These are phyloP conservation scores for Glycine latifolia DNA, from an alignment of 306 rosid genomes.

Conservation along the genomic window DNA sequence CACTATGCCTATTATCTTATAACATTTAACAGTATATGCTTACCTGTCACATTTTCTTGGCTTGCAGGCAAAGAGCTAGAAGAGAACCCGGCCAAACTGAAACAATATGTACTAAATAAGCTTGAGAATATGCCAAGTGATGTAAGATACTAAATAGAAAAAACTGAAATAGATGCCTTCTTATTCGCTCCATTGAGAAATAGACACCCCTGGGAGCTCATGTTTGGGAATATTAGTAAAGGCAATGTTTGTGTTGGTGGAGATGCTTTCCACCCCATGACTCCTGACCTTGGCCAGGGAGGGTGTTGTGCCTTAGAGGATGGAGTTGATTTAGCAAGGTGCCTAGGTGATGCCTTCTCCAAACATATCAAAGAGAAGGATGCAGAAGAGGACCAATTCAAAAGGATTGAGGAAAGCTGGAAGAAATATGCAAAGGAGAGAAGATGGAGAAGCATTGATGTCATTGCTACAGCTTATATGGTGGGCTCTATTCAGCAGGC, in stretches of 20 bases:
- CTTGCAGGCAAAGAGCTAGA: conserved; percentile 55
- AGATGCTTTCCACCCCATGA: conserved; percentile 80
- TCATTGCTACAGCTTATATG: conserved; percentile 52
- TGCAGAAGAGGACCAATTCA: conserved; percentile 44
- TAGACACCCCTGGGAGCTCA: conserved; percentile 70
- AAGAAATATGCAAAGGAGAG: conserved; percentile 68
- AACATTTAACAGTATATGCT: too few relatives aligned
- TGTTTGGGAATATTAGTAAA: conserved; percentile 68
- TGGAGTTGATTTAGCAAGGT: conserved; percentile 68
- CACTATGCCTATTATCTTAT: too few relatives aligned
- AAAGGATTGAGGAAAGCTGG: conserved; percentile 59
- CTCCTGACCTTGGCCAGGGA: conserved; percentile 75
- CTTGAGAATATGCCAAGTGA: conserved; percentile 58
- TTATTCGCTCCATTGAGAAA: conserved; percentile 52
- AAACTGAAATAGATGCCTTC: conserved; percentile 50
- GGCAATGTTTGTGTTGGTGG: conserved; percentile 74
- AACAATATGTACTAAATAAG: conserved; percentile 59
- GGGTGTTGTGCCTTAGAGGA: conserved; percentile 75
- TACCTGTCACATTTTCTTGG: background rate
- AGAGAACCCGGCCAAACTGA: conserved; percentile 52
- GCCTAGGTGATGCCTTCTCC: conserved; percentile 61
- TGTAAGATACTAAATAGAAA: conserved; percentile 51
- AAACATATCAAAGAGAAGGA: background rate
- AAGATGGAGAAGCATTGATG: conserved; percentile 73
- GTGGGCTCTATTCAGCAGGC: conserved; percentile 58